Conservation (phyloP, 78 protist genomes). For the Tieghemostelium lacteum region DNA sequence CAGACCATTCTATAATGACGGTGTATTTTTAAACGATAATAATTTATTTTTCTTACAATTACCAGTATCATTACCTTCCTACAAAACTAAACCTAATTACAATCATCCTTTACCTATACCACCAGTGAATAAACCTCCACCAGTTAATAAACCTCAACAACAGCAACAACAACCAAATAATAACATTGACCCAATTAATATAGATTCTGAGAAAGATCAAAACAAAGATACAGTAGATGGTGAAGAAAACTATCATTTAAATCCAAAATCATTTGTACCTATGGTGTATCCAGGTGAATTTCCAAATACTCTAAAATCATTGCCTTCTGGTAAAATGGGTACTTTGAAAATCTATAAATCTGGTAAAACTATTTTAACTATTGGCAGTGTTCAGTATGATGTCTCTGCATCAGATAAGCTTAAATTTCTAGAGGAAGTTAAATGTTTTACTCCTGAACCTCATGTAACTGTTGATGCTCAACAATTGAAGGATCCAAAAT, state of each 20-base stretch:
- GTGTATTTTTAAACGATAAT: conserved; percentile 21
- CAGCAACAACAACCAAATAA: not conserved
- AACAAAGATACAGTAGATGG: not conserved
- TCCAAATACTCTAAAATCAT: conserved; percentile 21
- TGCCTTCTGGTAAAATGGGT: conserved; percentile 44
- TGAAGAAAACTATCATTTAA: not conserved
- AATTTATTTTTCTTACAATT: conserved; percentile 53
- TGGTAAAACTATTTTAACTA: conserved; percentile 33
- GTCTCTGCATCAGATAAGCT: conserved; percentile 51
- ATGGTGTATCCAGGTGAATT: conserved; percentile 69
- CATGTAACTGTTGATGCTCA: too few relatives aligned
- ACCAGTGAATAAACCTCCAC: conserved; percentile 6
- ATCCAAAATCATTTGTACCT: conserved; percentile 33
- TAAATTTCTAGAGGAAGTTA: conserved; percentile 63
- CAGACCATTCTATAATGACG: conserved; percentile 59
- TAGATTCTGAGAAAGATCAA: not conserved
- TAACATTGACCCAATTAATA: not conserved
- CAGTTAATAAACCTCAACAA: not conserved
- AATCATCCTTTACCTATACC: not conserved
- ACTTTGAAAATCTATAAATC: conserved; percentile 68
- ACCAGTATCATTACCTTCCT: conserved; percentile 17
- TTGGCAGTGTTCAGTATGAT: conserved; percentile 38
- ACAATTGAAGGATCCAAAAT: too few relatives aligned
- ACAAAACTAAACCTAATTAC: conserved; percentile 3
- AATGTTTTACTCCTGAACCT: conserved; percentile 38